phyloP scores from a whole-genome alignment of 805 yeast species.

The Cyberlindnera saturnus region DNA sequence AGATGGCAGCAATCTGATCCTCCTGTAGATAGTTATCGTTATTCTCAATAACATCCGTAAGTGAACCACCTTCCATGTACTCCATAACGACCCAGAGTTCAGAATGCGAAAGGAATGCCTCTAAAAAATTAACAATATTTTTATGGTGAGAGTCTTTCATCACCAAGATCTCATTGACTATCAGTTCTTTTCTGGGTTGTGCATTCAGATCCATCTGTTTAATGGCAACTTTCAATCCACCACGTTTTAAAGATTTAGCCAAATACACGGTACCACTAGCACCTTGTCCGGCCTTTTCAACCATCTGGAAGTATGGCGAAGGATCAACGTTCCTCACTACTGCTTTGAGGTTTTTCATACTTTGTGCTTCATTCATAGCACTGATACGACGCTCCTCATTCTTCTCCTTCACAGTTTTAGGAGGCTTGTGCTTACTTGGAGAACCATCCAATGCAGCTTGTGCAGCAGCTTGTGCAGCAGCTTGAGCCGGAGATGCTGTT shows the following conservation, averaged over 20 bases:
- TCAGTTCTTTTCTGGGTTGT: conserved; percentile 92
- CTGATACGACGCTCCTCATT: conserved; percentile 47
- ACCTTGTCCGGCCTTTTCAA: conserved; percentile 93
- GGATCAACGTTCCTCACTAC: conserved; percentile 87
- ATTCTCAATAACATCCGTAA: conserved; percentile 92
- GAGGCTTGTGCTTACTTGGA: conserved; percentile 17
- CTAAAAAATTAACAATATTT: conserved; percentile 91
- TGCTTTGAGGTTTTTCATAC: conserved; percentile 70
- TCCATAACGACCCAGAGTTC: conserved; percentile 99
- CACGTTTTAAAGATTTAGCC: conserved; percentile 57
- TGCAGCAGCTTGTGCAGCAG: conserved; percentile 31
- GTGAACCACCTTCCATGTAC: conserved; percentile 97
- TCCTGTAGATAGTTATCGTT: conserved; percentile 68
- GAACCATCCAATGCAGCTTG: conserved; percentile 26
- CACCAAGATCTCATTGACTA: conserved; percentile 91
- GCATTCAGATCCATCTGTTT: conserved; percentile 90
- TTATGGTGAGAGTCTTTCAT: conserved; percentile 95
- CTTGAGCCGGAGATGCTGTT: conserved; percentile 13
- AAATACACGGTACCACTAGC: conserved; percentile 94
- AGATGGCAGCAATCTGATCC: conserved; percentile 86
- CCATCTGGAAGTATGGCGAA: conserved; percentile 66
- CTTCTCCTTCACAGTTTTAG: conserved; percentile 27
- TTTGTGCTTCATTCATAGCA: conserved; percentile 79
- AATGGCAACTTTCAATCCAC: conserved; percentile 77
- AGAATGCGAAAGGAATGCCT: conserved; percentile 65